Evolutionary conservation across 2,329 filamentous ascomycete genomes (phyloP), one percentile per base, ranked within the genome.

Genomic region (Stenocarpella maydis): DNA sequence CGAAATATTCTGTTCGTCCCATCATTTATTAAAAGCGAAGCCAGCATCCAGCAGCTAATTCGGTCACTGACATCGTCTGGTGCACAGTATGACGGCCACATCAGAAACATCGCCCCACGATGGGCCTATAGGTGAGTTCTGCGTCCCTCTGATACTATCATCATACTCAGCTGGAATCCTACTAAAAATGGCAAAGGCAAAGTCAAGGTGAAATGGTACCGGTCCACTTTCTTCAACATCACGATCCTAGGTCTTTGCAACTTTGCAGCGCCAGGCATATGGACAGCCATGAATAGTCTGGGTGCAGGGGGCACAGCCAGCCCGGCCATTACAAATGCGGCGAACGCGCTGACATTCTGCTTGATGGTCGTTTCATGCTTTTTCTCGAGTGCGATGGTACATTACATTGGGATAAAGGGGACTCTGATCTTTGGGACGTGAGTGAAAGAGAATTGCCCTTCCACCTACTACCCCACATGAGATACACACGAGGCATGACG

Each of bases 191-290:
- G 2, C 12, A 21, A 15, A 67, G 69, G n/a, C 12, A 17, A 55
- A 6, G 10, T 37, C 21, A 28, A 66, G 21, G 87, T 87, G 24
- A 88, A 85, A 84, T 92, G 91, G 91, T 87, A 92, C 75, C 87
- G 89, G 31, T 91, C 89, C 1, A 92, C 91, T 0, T 90, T 91
- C 73, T 93, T 88, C 81, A 93, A 93, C 80, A 89, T 91, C 64
- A 86, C 90, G 39, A 87, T 94, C 47, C 85, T 94, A 1, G 91
- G 91, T 0, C 78, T 93, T 12, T 92, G 89, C 79, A 92, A 91
- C 75, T 87, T 93, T 71, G 82, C 89, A 1, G 90, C 91, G 0
- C 91, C 91, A 0, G 91, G 91, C 0, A 90, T 93, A 71, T 83
- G 82, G 82, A 78, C 76, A 70, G 82, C 82, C 19, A 80, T 83